Conservation (phyloP, 345 rosid species). For the Populus pruinosa region DNA sequence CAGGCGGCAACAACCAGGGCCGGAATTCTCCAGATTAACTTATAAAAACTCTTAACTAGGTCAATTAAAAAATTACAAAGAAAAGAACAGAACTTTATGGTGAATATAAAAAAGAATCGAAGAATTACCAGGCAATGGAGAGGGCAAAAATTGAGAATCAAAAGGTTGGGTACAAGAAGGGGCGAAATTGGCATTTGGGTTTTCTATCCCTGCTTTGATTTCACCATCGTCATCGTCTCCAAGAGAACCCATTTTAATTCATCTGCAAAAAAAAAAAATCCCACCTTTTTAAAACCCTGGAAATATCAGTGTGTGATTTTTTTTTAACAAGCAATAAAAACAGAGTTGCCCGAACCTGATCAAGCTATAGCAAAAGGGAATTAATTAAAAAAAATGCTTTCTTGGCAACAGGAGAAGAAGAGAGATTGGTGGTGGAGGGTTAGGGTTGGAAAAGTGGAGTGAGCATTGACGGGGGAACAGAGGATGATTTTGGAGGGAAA, state of each 20-base stretch:
- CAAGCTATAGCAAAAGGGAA: neutral
- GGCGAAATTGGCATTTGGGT: neutral
- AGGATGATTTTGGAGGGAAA: slow-evolving; percentile 46
- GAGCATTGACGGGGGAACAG: neutral
- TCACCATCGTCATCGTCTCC: slow-evolving; percentile 5
- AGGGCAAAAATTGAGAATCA: slow-evolving; percentile 19
- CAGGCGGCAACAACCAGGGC: too few relatives aligned
- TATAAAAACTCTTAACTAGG: too few relatives aligned
- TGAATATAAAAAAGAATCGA: neutral
- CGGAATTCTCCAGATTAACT: too few relatives aligned
- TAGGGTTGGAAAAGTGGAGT: neutral
- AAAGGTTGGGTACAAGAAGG: slow-evolving; percentile 2
- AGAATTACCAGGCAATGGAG: slow-evolving; percentile 17
- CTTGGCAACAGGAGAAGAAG: neutral
- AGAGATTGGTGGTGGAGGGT: slow-evolving; percentile 1
- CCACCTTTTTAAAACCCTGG: neutral
- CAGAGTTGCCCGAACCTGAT: neutral
- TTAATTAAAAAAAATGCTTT: too few relatives aligned
- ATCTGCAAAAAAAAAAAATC: neutral
- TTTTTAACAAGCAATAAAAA: too few relatives aligned
- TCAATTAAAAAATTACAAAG: neutral
- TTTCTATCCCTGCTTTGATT: slow-evolving; percentile 1
- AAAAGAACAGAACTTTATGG: neutral
- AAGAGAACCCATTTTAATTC: slow-evolving; percentile 24
- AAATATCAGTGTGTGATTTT: neutral